These are phyloP conservation scores for Pyrenochaeta sp. DNA, from an alignment of 2,329 filamentous ascomycete genomes.

Conservation along the genomic window DNA sequence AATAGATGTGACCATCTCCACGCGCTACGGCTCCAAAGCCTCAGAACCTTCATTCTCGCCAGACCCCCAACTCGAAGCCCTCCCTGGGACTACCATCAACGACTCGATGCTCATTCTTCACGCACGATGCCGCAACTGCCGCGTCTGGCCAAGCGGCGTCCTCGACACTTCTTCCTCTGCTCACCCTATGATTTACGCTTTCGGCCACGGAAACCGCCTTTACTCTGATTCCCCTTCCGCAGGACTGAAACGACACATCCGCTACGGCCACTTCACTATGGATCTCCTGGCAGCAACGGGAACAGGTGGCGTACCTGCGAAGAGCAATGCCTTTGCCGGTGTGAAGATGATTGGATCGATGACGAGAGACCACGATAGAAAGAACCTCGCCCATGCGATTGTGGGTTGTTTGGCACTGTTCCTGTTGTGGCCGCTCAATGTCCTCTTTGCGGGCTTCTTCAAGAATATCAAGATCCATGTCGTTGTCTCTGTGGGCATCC, in stretches of 20 bases:
- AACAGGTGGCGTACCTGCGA: conserved; percentile 42
- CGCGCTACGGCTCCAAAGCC: conserved; percentile 43
- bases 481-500: conserved; percentile 47
- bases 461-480: conserved; percentile 53
- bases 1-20: conserved; percentile 47
- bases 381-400: conserved; percentile 40
- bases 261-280: conserved; percentile 52
- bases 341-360: conserved; percentile 29
- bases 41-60: conserved; percentile 45
- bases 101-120: conserved; percentile 49
- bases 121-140: conserved; percentile 50
- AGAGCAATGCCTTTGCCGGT: conserved; percentile 25
- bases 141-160: conserved; percentile 44
- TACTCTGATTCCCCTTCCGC: conserved; percentile 42
- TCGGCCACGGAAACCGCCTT: conserved; percentile 42
- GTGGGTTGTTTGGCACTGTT: conserved; percentile 44
- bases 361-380: conserved; percentile 36
- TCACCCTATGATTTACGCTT: conserved; percentile 54
- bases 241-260: conserved; percentile 45
- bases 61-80: conserved; percentile 37
- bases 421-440: conserved; percentile 40
- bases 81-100: conserved; percentile 39
- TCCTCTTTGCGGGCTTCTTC: conserved; percentile 48
- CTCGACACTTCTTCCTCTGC: conserved; percentile 40
- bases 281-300: conserved; percentile 50